A percentile compares a stretch with the other conserved stretches of the same genome.
These are phyloP conservation scores for Scenedesmus sp. DNA, from an alignment of 163 green algal species.

Conservation along the genomic window DNA sequence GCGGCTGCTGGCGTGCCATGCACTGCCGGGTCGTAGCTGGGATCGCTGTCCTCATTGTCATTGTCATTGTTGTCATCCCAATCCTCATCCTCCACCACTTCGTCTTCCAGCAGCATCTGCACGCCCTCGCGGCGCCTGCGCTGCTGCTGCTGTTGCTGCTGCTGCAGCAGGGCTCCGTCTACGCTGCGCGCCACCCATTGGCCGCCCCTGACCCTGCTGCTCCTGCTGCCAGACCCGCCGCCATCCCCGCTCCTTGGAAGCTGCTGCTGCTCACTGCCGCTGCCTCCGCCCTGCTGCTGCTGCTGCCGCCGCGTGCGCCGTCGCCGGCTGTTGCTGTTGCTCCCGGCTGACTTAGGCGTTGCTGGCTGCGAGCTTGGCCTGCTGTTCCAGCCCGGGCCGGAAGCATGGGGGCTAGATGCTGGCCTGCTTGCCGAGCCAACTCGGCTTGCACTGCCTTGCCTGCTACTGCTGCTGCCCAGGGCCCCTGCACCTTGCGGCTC, in stretches of 20 bases:
- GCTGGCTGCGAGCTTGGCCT: neutral
- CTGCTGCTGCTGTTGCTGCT: conserved; percentile 19
- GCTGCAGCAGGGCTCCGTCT: neutral
- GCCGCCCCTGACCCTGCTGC: neutral
- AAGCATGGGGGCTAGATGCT: neutral
- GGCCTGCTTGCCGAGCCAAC: neutral
- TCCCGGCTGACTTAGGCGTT: neutral
- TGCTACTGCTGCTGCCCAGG: neutral
- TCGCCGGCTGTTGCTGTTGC: neutral
- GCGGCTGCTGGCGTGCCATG: conserved; percentile 18
- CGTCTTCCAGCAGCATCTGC: neutral
- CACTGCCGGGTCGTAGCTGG: conserved; percentile 33
- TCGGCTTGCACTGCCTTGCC: neutral
- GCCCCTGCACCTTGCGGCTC: neutral
- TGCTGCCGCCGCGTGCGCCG: neutral
- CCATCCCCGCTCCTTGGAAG: too few species aligned
- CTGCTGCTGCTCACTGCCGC: neutral
- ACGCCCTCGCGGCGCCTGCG: neutral
- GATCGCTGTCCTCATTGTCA: conserved; percentile 38
- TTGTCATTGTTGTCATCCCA: conserved; percentile 13
- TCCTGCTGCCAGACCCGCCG: neutral
- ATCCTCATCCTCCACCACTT: neutral
- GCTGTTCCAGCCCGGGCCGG: neutral
- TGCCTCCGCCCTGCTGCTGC: neutral
- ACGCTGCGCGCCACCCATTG: neutral